Evolutionary conservation across 768 basidiomycete genomes (phyloP).

Genomic region (Leucocoprinus birnbaumii): DNA sequence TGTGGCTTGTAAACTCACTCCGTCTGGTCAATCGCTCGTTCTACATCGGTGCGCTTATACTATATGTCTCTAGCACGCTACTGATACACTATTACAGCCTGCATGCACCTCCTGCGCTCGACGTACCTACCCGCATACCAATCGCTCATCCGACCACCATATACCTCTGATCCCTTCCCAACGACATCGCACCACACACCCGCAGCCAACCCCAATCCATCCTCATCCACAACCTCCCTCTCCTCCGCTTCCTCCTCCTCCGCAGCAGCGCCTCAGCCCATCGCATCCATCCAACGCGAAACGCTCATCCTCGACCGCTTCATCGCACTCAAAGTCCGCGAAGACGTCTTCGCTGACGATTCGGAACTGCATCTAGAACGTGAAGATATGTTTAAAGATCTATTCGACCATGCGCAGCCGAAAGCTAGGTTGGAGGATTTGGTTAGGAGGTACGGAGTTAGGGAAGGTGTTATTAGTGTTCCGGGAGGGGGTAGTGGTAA

Average conservation of each 20-base stretch:
- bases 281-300: slow-evolving; percentile 64
- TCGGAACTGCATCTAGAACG: slow-evolving; percentile 71
- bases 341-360: slow-evolving; percentile 78
- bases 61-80: neutral
- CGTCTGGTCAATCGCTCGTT: slow-evolving; percentile 64
- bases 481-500: slow-evolving; percentile 14
- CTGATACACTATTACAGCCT: slow-evolving; percentile 28
- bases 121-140: slow-evolving; percentile 69
- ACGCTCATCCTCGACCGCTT: slow-evolving; percentile 74
- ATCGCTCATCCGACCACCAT: slow-evolving; percentile 60
- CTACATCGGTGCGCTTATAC: slow-evolving; percentile 52
- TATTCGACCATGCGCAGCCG: slow-evolving; percentile 78
- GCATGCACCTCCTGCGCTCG: slow-evolving; percentile 79
- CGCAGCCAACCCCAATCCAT: slow-evolving; percentile 17
- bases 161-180: slow-evolving; percentile 83
- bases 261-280: slow-evolving; percentile 24
- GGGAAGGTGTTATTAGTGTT: slow-evolving; percentile 37
- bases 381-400: slow-evolving; percentile 73
- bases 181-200: slow-evolving; percentile 18
- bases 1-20: slow-evolving; percentile 65
- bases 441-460: slow-evolving; percentile 40
- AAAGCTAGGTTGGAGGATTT: slow-evolving; percentile 76
- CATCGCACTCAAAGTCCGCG: slow-evolving; percentile 75
- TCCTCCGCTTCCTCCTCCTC: slow-evolving; percentile 18
- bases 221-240: slow-evolving; percentile 21